Evolutionary conservation across 73 alveolate genomes (phyloP).

Genomic region (Loxodes magnus): DNA sequence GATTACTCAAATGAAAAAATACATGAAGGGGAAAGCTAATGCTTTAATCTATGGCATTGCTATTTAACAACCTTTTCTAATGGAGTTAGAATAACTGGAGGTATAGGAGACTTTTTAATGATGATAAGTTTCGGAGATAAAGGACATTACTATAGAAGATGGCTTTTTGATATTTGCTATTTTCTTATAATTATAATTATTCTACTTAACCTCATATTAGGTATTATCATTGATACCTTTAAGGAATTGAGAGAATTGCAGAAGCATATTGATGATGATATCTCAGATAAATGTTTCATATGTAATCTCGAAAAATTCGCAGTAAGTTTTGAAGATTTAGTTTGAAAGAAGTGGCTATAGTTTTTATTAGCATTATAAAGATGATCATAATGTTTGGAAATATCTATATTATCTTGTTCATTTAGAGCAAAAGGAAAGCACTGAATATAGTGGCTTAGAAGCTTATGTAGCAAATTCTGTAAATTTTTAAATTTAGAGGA

Average conservation of each 20-base stretch:
- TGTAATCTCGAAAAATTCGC: too few species aligned
- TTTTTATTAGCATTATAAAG: too few species aligned
- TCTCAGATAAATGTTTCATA: constrained; percentile 61
- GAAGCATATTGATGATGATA: constrained; percentile 33
- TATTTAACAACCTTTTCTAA: constrained; percentile 46
- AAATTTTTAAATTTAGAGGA: too few species aligned
- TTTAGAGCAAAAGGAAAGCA: too few species aligned
- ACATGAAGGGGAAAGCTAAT: constrained; percentile 16
- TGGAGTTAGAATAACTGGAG: constrained; percentile 77
- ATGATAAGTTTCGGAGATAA: background rate
- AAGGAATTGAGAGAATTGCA: constrained; percentile 57
- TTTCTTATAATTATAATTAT: constrained; percentile 52
- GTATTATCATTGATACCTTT: constrained; percentile 73
- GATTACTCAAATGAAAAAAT: constrained; percentile 1
- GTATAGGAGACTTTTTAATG: constrained; percentile 57
- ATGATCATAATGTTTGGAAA: too few species aligned
- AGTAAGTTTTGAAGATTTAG: too few species aligned
- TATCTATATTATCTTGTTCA: too few species aligned
- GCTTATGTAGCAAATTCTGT: too few species aligned
- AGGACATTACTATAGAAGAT: constrained; percentile 39
- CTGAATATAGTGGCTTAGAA: too few species aligned
- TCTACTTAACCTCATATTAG: constrained; percentile 53
- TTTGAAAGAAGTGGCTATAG: too few species aligned
- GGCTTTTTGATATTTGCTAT: constrained; percentile 55
- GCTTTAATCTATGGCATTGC: constrained; percentile 57